Conservation (phyloP, 2,329 filamentous ascomycete genomes). For the Pseudogymnoascus sp. region DNA sequence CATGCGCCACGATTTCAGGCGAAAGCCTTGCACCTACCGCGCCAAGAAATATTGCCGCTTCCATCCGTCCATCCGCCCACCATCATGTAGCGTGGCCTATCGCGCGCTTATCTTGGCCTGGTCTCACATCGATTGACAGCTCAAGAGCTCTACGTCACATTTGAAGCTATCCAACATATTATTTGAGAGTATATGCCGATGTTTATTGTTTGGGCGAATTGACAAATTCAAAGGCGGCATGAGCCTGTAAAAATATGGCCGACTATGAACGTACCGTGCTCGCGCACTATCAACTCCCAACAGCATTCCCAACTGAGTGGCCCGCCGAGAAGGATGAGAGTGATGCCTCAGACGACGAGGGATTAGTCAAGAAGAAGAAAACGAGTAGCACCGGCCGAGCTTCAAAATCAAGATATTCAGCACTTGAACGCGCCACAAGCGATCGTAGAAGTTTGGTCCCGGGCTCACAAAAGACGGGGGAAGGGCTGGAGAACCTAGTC, state of each 20-base stretch:
- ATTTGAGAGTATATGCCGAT: not conserved
- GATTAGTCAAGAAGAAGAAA: conserved; percentile 27
- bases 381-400: conserved; percentile 44
- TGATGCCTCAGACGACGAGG: conserved; percentile 49
- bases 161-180: not conserved
- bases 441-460: conserved; percentile 56
- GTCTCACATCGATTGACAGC: conserved; percentile 5
- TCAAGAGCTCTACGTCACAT: conserved; percentile 2
- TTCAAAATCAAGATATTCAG: conserved; percentile 75
- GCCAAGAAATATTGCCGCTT: conserved; percentile 9
- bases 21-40: conserved; percentile 6
- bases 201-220: not conserved
- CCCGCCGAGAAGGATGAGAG: conserved; percentile 71
- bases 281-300: conserved; percentile 82
- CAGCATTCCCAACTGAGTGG: conserved; percentile 75
- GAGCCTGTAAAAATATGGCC: conserved; percentile 38
- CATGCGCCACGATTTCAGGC: conserved; percentile 6
- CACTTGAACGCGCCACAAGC: conserved; percentile 68
- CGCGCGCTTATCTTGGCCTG: conserved; percentile 2
- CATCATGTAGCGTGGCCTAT: conserved; percentile 2
- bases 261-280: conserved; percentile 72
- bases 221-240: not conserved
- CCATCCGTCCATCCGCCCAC: conserved; percentile 7
- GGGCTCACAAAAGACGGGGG: conserved; percentile 59
- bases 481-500: conserved; percentile 68